Conservation (phyloP, 805 yeast species). For the Candida namnaoensis region DNA sequence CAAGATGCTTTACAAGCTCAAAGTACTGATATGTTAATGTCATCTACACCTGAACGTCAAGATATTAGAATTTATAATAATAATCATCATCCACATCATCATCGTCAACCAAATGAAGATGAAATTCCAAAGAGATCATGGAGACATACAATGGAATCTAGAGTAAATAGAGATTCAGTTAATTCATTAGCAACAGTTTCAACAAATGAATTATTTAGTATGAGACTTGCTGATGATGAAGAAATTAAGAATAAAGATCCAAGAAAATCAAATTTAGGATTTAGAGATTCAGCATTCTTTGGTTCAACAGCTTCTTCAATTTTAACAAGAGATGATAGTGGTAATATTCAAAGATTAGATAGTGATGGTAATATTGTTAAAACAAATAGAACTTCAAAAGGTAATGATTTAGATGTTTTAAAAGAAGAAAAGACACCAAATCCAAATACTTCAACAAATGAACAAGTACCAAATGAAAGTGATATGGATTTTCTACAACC, state of each 20-base stretch:
- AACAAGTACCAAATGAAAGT: background rate
- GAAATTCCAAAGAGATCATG: conserved; percentile 42
- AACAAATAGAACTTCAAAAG: conserved; percentile 10
- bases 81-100: conserved; percentile 2
- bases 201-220: conserved; percentile 74
- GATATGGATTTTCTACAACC: background rate
- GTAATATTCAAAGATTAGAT: conserved; percentile 17
- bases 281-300: conserved; percentile 32
- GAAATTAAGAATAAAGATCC: conserved; percentile 30
- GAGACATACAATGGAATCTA: conserved; percentile 34
- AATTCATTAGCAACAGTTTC: conserved; percentile 77
- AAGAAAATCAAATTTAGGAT: conserved; percentile 28
- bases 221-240: conserved; percentile 62
- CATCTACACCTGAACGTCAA: conserved; percentile 14
- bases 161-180: conserved; percentile 47
- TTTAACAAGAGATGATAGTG: conserved; percentile 18
- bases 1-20: conserved; percentile 29
- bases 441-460: background rate
- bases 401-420: conserved; percentile 15
- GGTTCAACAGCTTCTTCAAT: conserved; percentile 17
- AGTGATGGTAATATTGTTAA: conserved; percentile 20
- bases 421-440: conserved; percentile 13
- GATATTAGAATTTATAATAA: background rate
- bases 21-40: conserved; percentile 29
- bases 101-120: too few relatives aligned